These are phyloP conservation scores for Plantago coronopus DNA, from an alignment of 305 asterid species.

Conservation along the genomic window DNA sequence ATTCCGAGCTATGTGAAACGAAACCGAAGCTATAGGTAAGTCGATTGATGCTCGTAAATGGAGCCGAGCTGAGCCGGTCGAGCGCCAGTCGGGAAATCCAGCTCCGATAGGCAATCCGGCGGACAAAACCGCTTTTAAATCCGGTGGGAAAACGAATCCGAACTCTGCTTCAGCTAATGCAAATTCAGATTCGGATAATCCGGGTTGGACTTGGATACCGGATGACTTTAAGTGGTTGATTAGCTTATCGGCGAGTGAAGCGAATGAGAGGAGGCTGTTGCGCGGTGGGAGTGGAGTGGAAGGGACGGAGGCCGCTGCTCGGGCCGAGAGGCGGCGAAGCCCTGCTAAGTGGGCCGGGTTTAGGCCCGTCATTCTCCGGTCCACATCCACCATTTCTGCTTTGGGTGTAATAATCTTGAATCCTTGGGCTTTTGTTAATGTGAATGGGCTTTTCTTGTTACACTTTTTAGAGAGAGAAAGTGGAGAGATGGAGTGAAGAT, in stretches of 20 bases:
- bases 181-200: constrained; percentile 69
- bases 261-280: constrained; percentile 78
- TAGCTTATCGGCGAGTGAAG: constrained; percentile 72
- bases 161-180: constrained; percentile 93
- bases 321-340: constrained; percentile 91
- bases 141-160: constrained; percentile 88
- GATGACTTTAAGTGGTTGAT: constrained; percentile 59
- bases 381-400: constrained; percentile 80
- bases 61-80: constrained; percentile 63
- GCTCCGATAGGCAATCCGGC: constrained; percentile 83
- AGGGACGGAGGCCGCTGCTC: constrained; percentile 80
- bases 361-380: constrained; percentile 87
- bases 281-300: constrained; percentile 84
- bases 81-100: constrained; percentile 95
- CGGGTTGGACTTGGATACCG: constrained; percentile 57
- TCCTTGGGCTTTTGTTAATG: not conserved
- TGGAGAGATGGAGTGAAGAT: constrained; percentile 18
- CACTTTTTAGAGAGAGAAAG: constrained; percentile 30
- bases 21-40: constrained; percentile 77
- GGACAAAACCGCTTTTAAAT: constrained; percentile 69
- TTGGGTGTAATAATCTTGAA: not conserved
- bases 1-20: constrained; percentile 81
- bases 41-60: constrained; percentile 83
- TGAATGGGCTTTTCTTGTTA: constrained; percentile 16
- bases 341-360: constrained; percentile 90